These are phyloP conservation scores for Hypocrella siamensis DNA, from an alignment of 2,329 filamentous ascomycete species.

Conservation along the genomic window DNA sequence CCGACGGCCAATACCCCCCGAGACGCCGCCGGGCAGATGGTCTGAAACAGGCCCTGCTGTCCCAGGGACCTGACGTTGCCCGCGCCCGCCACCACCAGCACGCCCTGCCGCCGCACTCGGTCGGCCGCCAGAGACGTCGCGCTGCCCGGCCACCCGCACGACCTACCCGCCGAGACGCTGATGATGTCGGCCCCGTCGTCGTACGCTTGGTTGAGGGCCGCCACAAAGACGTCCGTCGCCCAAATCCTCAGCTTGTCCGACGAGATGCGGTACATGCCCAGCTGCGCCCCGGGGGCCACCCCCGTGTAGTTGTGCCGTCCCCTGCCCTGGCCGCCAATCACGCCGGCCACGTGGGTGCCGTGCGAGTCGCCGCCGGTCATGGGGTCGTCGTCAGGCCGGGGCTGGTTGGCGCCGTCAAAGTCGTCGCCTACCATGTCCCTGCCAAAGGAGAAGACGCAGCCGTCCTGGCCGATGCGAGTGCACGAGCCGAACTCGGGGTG, in stretches of 20 bases:
- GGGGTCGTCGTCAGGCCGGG: slow-evolving; percentile 8
- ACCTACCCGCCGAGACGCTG: slow-evolving; percentile 8
- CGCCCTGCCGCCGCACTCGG: slow-evolving; percentile 9
- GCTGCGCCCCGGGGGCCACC: slow-evolving; percentile 1
- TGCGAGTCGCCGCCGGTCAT: slow-evolving; percentile 8
- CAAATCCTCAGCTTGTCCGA: slow-evolving; percentile 11
- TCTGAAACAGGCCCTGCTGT: no score
- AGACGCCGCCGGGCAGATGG: no score
- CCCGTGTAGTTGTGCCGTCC: slow-evolving; percentile 2
- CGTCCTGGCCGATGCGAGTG: no score
- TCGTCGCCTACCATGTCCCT: slow-evolving; percentile 11
- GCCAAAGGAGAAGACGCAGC: slow-evolving; percentile 13
- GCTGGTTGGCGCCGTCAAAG: slow-evolving; percentile 3
- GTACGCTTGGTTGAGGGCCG: slow-evolving; percentile 36
- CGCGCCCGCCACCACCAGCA: slow-evolving; percentile 7
- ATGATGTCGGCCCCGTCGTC: slow-evolving; percentile 26
- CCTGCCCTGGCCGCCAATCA: slow-evolving; percentile 9
- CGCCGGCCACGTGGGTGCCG: slow-evolving; percentile 10
- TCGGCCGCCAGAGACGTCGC: slow-evolving; percentile 24
- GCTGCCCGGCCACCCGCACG: slow-evolving; percentile 14
- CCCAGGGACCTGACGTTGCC: slow-evolving; percentile 13
- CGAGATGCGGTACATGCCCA: slow-evolving; percentile 3
- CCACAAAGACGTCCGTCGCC: slow-evolving; percentile 33
- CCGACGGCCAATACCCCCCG: no score
- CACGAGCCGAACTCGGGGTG: no score